Base-by-base conservation (phyloP, 192 early-diverging fungal genomes). In the Gryganskiella cystojenkinii region DNA sequence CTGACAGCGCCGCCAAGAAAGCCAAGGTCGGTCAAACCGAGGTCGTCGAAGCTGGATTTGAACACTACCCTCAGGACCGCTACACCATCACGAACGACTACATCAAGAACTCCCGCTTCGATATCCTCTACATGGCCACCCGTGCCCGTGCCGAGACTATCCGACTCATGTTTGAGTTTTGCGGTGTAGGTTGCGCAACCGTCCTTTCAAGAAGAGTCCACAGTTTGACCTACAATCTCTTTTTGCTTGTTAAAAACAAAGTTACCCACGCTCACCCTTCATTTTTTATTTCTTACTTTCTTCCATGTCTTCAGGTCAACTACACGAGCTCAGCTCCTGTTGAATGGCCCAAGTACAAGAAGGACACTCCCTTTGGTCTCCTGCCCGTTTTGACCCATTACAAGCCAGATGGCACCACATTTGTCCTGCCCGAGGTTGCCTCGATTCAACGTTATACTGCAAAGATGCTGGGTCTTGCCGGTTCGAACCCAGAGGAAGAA, bases 21-120 rank as follows among this genome's bases (percentile, higher is more conserved):
- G 10, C 2, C 45, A 76, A 68, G 60, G 54, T 63, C 30, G 3
- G 15, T 9, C 33, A 63, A 9, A 5, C 20, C 22, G 56, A 40
- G 37, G 13, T 13, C n/a, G n/a, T n/a, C 13, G 37, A 40, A 13
- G 37, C 37, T 40, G 37, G 37, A 40, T 40, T n/a, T 0, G 46
- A 30, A 7, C 34, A 47, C 2, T 64, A 69, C 14, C 56, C 65
- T 20, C 31, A 69, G 35, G 74, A 78, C 50, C 27, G 50, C 8
- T 78, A 78, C 34, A 64, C 56, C 30, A 58, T 78, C 67, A 24
- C 17, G 7, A 63, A 30, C 9, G 61, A 63, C 14, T 46, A 34
- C n/a, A 59, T 78, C 61, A 69, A 78, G 55, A 58, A 64, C n/a
- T 78, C 74, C 13, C 24, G 35, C 14, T 78, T 78, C 47, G 74